Percentiles rank a stretch among this genome's conserved stretches.
Conservation (phyloP, 768 basidiomycete genomes). For the Pseudohyphozyma bogoriensis region DNA sequence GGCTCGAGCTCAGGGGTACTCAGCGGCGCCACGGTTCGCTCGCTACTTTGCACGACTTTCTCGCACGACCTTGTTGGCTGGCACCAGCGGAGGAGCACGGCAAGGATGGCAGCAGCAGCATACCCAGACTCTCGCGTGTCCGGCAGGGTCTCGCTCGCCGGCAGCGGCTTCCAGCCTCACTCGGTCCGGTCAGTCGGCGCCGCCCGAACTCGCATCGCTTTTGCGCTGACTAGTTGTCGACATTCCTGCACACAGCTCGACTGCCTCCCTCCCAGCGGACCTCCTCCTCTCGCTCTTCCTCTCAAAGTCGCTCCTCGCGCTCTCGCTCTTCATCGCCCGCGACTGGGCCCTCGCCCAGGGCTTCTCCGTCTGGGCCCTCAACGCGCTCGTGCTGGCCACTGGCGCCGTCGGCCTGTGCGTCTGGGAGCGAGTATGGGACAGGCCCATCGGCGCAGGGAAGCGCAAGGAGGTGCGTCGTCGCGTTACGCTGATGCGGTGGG, state of each 20-base stretch:
- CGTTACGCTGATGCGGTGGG: too few species aligned
- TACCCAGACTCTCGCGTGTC: neutral
- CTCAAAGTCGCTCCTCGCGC: constrained; percentile 29
- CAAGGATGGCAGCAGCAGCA: too few species aligned
- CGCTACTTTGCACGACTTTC: too few species aligned
- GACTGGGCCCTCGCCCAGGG: constrained; percentile 30
- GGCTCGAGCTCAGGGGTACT: too few species aligned
- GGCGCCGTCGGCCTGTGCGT: constrained; percentile 8
- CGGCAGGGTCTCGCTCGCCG: constrained; percentile 4
- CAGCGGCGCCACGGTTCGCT: too few species aligned
- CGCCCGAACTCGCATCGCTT: too few species aligned
- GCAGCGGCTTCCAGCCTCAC: too few species aligned
- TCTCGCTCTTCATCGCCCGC: constrained; percentile 25
- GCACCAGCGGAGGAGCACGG: too few species aligned
- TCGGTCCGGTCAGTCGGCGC: too few species aligned
- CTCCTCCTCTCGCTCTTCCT: constrained; percentile 30
- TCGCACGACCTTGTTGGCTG: too few species aligned
- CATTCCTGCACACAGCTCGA: neutral
- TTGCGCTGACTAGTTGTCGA: too few species aligned
- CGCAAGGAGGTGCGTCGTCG: constrained; percentile 9
- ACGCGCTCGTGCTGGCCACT: constrained; percentile 2
- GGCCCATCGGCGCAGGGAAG: neutral
- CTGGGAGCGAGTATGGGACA: constrained; percentile 11
- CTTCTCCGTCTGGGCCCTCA: constrained; percentile 6
- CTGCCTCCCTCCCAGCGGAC: constrained; percentile 27